Evolutionary conservation across 352 stramenopile genomes (phyloP), one percentile per base, ranked within the genome.

Genomic region (Phytophthora tubulina): DNA sequence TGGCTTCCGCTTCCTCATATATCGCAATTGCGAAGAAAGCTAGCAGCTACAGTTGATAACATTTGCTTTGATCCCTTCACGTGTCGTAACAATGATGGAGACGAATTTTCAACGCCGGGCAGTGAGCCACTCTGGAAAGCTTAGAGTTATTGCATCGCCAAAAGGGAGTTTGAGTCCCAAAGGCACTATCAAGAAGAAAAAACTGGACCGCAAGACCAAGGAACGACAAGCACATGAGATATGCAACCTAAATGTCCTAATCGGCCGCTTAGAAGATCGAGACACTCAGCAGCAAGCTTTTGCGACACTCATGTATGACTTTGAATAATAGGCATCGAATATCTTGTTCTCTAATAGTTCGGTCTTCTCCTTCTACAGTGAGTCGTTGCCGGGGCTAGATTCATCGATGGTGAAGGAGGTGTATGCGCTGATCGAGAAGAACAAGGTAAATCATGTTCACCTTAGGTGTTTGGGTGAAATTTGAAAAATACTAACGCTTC

Each of bases 231-330:
- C 52, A 3, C 63, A 79, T 17, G 75, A 71, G 27, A 73, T 90
- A 33, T 72, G 41, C 7, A 78, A 80, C 21, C 62, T 91, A 4
- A 88, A 79, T 46, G 59, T 75, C 27, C 53, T 75, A 55, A 82
- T 93, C n/a, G 76, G 80, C 6, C 84, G 81, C 11, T 70, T 93
- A 5, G 83, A 93, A 61, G 83, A 93, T 42, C 78, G 79, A 15
- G 85, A 93, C 46, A 93, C 83, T 1, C 85, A 92, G 53, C 85
- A 90, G 7, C 78, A 84, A 72, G 80, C 85, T 4, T 91, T 91
- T 39, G 60, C 68, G 1, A 70, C 63, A 0, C 69, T 90, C 11
- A 61, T 91, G 83, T 91, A 52, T 30, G 70, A 38, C 42, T 13
- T 57, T 14, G 32, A n/a, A n/a, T 58, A 35, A 2, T 3, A 17